These are phyloP conservation scores for Cinnamomum chago DNA, from an alignment of 164 flowering plant genomes.

Conservation along the genomic window DNA sequence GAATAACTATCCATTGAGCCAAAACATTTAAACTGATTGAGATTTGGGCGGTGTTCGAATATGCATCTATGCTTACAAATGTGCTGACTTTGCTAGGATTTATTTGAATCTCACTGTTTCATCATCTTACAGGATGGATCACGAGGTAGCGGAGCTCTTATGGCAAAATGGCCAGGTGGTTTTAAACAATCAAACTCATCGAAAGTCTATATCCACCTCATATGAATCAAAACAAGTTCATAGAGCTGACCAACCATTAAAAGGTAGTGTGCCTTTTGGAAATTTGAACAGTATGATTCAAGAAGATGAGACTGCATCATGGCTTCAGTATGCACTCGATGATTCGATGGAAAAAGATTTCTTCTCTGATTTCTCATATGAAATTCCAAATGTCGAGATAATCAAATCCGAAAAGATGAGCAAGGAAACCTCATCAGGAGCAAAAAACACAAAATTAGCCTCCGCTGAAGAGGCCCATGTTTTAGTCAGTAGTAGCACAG, in stretches of 20 bases:
- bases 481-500: background rate
- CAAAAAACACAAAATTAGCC: conserved; percentile 12
- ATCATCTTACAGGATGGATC: conserved; percentile 31
- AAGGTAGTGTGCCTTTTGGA: conserved; percentile 16
- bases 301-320: conserved; percentile 46
- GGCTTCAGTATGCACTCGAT: conserved; percentile 46
- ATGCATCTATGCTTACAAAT: too few species aligned
- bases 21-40: background rate
- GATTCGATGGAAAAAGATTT: conserved; percentile 49
- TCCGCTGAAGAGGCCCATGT: conserved; percentile 6
- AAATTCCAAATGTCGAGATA: conserved; percentile 26
- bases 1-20: background rate
- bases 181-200: conserved; percentile 41
- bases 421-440: conserved; percentile 19
- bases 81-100: background rate
- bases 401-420: conserved; percentile 19
- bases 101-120: too few species aligned
- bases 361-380: conserved; percentile 40
- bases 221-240: conserved; percentile 27
- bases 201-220: conserved; percentile 22
- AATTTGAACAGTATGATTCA: conserved; percentile 32
- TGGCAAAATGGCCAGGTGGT: conserved; percentile 72
- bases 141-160: conserved; percentile 55
- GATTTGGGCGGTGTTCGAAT: background rate
- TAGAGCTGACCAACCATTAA: conserved; percentile 23